Percentiles rank a stretch among this genome's conserved stretches.
phyloP scores from a whole-genome alignment of 352 stramenopile genomes.

The Globisporangium echinulatum region DNA sequence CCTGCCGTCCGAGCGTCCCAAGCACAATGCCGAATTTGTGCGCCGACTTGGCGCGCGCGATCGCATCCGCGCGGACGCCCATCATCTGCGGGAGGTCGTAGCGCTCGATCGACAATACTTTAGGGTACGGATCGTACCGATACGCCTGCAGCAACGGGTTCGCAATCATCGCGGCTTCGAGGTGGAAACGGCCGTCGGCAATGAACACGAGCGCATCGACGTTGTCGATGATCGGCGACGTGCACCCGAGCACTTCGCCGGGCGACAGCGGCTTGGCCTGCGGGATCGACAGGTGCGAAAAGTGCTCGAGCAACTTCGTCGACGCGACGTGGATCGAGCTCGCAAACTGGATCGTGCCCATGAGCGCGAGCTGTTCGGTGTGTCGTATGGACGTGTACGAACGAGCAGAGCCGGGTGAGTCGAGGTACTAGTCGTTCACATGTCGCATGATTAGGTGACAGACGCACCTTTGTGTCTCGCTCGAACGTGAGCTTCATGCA shows the following conservation, averaged over 20 bases:
- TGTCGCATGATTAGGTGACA: background rate
- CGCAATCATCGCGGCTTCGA: conserved; percentile 98
- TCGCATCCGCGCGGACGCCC: conserved; percentile 76
- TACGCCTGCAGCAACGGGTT: conserved; percentile 95
- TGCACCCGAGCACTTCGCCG: conserved; percentile 98
- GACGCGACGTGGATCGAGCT: conserved; percentile 85
- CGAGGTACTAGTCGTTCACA: background rate
- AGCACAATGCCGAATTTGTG: conserved; percentile 96
- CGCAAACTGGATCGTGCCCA: conserved; percentile 96
- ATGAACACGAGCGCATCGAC: conserved; percentile 96
- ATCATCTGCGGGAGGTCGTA: conserved; percentile 98
- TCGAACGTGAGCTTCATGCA: conserved; percentile 92
- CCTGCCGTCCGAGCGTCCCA: conserved; percentile 98
- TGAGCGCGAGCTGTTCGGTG: conserved; percentile 68
- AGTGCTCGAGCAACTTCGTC: conserved; percentile 70
- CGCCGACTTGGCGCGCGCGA: conserved; percentile 65
- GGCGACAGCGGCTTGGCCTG: conserved; percentile 96
- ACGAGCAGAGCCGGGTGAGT: background rate
- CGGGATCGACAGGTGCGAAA: conserved; percentile 82
- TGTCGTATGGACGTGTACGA: background rate
- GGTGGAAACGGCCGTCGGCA: conserved; percentile 98
- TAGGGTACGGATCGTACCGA: conserved; percentile 99
- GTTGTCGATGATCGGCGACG: conserved; percentile 91
- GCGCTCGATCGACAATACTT: conserved; percentile 94
- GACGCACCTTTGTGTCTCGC: conserved; percentile 56